Base-by-base conservation (phyloP, 164 flowering plant species). In the Stephania cephalantha region DNA sequence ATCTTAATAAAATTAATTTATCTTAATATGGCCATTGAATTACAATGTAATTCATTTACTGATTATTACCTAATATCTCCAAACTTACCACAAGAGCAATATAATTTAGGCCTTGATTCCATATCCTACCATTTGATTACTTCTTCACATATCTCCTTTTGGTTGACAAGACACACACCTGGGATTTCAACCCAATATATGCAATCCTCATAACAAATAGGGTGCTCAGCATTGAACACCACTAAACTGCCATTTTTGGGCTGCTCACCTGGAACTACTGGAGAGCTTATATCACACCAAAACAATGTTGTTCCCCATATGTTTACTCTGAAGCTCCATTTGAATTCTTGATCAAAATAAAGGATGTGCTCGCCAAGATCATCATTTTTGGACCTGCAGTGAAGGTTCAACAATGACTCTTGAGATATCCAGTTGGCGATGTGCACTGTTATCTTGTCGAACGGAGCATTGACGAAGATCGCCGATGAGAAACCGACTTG, bases 321-420 rank as follows among this genome's bases (percentile, higher is more conserved):
- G 45, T 69, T 69, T 2, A 9, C 31, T 12, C 44, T 22, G 12
- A 75, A 75, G 42, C 10, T 4, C 77, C 73, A 75, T 2, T 18
- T 15, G 12, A 31, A 75, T 1, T 69, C 67, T 13, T 46, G 52
- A 11, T 68, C 72, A 9, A 50, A 46, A 5, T 31, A 55, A 6
- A 75, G 31, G 46, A 10, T 2, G 25, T 53, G 68, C 69, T 55
- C n/a, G 42, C 77, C 77, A 12, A 75, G 72, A 55, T 75, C 72
- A 30, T 35, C 18, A 31, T 75, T 48, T 50, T 69, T 69, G 15
- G 77, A 75, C 55, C 42, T 53, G 66, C 77, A 75, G 61, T 75
- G 77, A 29, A 75, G 13, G 53, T 48, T 3, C 53, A 48, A 18
- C 18, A 58, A 20, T 58, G 65, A n/a, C 17, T 17, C 65, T 18